Percentiles rank a stretch among this genome's conserved stretches.
Conservation (phyloP, 2,329 filamentous ascomycete species). For the Talaromyces sp. region DNA sequence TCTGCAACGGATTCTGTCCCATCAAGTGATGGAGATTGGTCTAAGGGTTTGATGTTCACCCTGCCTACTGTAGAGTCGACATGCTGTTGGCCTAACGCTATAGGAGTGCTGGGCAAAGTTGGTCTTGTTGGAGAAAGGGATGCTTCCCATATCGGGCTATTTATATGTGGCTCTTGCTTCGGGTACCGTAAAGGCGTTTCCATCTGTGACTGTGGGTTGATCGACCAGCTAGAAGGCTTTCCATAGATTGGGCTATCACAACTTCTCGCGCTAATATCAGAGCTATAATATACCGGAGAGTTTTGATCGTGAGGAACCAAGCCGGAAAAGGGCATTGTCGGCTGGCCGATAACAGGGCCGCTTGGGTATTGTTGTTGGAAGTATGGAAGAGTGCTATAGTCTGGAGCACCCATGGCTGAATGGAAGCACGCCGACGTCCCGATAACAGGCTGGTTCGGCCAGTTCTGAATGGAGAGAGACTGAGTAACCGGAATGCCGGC, state of each 20-base stretch:
- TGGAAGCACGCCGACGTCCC: conserved; percentile 18
- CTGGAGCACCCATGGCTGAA: conserved; percentile 17
- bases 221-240: conserved; percentile 22
- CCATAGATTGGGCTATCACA: conserved; percentile 13
- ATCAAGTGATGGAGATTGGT: conserved; percentile 7
- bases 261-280: conserved; percentile 15
- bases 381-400: conserved; percentile 16
- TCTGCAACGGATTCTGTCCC: conserved; percentile 5
- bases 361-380: conserved; percentile 21
- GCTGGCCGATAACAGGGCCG: conserved; percentile 18
- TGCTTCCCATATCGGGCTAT: conserved; percentile 11
- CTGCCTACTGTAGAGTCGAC: background rate
- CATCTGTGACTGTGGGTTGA: conserved; percentile 20
- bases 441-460: conserved; percentile 20
- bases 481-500: conserved; percentile 20
- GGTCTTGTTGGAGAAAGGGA: conserved; percentile 6
- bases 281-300: conserved; percentile 22
- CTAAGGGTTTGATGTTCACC: background rate
- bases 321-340: conserved; percentile 22
- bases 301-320: conserved; percentile 17
- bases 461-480: conserved; percentile 18
- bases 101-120: background rate
- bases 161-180: conserved; percentile 1
- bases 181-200: conserved; percentile 15
- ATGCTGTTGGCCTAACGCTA: background rate